phyloP scores from a whole-genome alignment of 129 eudicot genomes.

The Flaveria trinervia region DNA sequence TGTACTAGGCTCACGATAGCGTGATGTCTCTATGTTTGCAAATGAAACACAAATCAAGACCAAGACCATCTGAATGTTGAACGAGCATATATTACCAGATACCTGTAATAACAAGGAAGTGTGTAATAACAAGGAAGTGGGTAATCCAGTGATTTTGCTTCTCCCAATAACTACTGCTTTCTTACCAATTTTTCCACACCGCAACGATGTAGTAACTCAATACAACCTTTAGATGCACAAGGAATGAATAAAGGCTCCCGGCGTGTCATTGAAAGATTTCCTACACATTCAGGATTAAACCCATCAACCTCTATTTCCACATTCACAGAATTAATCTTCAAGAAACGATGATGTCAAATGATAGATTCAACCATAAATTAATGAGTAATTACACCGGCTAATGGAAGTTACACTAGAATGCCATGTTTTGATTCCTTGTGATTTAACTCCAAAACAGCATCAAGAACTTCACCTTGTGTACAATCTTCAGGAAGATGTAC shows the following conservation, averaged over 20 bases:
- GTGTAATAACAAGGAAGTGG: too few relatives aligned
- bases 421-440: constrained; percentile 49
- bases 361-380: constrained; percentile 17
- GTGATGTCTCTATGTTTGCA: constrained; percentile 49
- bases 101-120: constrained; percentile 72
- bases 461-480: constrained; percentile 36
- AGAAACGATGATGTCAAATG: neutral
- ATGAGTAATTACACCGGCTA: constrained; percentile 43
- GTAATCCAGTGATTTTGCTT: constrained; percentile 65
- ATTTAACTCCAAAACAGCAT: constrained; percentile 39
- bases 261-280: constrained; percentile 69
- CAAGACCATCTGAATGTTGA: neutral
- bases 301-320: constrained; percentile 64
- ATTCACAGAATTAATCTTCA: constrained; percentile 30
- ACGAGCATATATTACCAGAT: neutral
- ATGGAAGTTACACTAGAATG: constrained; percentile 60
- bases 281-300: constrained; percentile 71
- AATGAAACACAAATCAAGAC: neutral
- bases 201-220: constrained; percentile 63
- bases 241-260: constrained; percentile 75
- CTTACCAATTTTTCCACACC: constrained; percentile 54
- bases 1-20: constrained; percentile 60
- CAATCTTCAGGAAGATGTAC: constrained; percentile 42
- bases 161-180: constrained; percentile 72
- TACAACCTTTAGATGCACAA: constrained; percentile 69